These are phyloP conservation scores for Didymella keratinophila DNA, from an alignment of 2,329 filamentous ascomycete genomes.

Conservation along the genomic window DNA sequence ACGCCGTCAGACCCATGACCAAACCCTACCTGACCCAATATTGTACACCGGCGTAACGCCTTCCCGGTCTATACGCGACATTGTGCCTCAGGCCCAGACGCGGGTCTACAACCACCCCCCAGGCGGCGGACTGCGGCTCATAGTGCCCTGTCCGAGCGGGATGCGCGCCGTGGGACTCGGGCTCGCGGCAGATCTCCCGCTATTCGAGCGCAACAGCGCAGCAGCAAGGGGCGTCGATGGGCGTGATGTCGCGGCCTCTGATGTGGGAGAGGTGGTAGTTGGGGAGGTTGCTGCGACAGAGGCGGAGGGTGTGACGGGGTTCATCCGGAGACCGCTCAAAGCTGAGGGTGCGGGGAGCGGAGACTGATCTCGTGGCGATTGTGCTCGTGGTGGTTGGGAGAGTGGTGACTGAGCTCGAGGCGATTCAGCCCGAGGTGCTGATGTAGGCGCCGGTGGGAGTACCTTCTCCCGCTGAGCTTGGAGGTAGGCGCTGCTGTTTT, in stretches of 20 bases:
- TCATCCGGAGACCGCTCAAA: constrained; percentile 47
- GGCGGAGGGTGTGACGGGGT: constrained; percentile 42
- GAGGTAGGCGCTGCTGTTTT: constrained; percentile 44
- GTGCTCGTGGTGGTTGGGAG: not conserved
- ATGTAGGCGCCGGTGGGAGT: constrained; percentile 41
- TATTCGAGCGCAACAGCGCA: constrained; percentile 23
- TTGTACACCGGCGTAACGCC: constrained; percentile 7
- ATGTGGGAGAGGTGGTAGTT: constrained; percentile 8
- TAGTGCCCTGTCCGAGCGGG: constrained; percentile 48
- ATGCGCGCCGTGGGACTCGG: constrained; percentile 44
- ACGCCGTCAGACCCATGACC: constrained; percentile 13
- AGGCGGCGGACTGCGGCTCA: constrained; percentile 45
- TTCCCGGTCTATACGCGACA: not conserved
- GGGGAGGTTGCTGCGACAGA: constrained; percentile 25
- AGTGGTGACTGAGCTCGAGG: not conserved
- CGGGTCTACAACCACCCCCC: constrained; percentile 38
- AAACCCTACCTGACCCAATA: constrained; percentile 1
- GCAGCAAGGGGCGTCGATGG: not conserved
- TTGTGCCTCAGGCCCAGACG: not conserved
- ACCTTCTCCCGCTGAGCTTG: constrained; percentile 46
- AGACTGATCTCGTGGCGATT: not conserved
- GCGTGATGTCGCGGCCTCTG: constrained; percentile 20
- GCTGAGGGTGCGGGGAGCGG: constrained; percentile 16
- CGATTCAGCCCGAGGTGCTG: not conserved
- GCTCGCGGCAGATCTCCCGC: constrained; percentile 22